Percentiles rank a stretch among this genome's conserved stretches.
Evolutionary conservation across 768 basidiomycete genomes (phyloP).

Genomic region (Hirschioporus abietinus): DNA sequence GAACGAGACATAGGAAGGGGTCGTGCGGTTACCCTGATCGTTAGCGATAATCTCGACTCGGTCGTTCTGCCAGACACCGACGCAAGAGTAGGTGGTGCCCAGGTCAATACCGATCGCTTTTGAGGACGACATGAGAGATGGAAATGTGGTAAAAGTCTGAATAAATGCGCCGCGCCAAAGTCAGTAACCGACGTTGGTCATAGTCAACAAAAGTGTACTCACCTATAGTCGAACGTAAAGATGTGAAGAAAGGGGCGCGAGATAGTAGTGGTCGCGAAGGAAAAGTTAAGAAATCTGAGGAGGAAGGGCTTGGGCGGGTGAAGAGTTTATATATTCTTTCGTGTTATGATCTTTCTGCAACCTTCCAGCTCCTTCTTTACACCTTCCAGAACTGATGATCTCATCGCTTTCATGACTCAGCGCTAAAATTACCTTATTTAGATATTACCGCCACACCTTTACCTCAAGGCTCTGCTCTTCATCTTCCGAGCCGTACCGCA

Average conservation of each 20-base stretch:
- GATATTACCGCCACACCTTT: background rate
- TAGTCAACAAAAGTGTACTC: background rate
- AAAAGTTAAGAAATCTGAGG: constrained; percentile 4
- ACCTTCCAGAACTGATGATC: constrained; percentile 1
- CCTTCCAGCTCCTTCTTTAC: background rate
- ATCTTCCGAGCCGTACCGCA: too few species aligned
- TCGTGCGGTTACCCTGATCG: constrained; percentile 92
- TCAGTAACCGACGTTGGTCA: background rate
- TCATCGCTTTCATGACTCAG: background rate
- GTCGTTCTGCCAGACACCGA: constrained; percentile 99
- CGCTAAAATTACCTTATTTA: background rate
- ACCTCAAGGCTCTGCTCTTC: background rate
- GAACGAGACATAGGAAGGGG: constrained; percentile 94
- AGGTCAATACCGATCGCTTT: constrained; percentile 91
- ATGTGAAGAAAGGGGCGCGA: background rate
- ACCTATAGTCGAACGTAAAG: constrained; percentile 1
- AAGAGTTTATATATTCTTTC: background rate
- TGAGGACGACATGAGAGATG: constrained; percentile 43
- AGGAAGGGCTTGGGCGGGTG: background rate
- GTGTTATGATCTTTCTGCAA: background rate
- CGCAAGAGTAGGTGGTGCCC: constrained; percentile 95
- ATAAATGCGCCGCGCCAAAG: background rate
- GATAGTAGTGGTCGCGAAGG: background rate
- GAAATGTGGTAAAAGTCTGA: background rate
- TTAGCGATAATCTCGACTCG: constrained; percentile 98